Percentiles rank a stretch among this genome's conserved stretches.
phyloP scores from a whole-genome alignment of 257 asterid species.

The Parsonsia alboflavescens region DNA sequence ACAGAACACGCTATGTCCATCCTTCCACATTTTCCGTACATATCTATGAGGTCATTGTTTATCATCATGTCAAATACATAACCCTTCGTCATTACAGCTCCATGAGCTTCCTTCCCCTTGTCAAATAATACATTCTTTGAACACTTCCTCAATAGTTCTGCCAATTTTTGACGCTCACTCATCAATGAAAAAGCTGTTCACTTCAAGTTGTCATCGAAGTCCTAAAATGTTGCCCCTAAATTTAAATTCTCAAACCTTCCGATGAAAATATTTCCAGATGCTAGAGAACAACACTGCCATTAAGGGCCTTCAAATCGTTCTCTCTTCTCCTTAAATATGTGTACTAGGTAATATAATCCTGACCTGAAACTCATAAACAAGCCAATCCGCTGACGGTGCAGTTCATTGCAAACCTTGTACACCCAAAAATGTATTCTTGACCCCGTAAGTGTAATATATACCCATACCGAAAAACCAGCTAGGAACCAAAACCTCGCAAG shows the following conservation, averaged over 20 bases:
- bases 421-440: background rate
- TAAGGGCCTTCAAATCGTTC: background rate
- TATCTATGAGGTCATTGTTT: constrained; percentile 38
- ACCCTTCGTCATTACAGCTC: constrained; percentile 38
- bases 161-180: constrained; percentile 38
- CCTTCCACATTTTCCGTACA: constrained; percentile 49
- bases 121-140: constrained; percentile 30
- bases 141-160: constrained; percentile 43
- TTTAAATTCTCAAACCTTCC: background rate
- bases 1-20: constrained; percentile 23
- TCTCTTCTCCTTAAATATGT: background rate
- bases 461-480: background rate
- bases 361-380: background rate
- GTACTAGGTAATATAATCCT: background rate
- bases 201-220: background rate
- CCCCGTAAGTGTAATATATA: background rate
- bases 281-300: background rate
- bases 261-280: background rate
- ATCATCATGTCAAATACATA: constrained; percentile 40
- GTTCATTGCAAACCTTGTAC: background rate
- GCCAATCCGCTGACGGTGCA: background rate
- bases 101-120: constrained; percentile 52
- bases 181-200: constrained; percentile 18
- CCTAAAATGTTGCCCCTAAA: background rate
- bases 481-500: background rate